Conservation (phyloP, 2,329 filamentous ascomycete genomes). For the Aspergillus ustus region DNA sequence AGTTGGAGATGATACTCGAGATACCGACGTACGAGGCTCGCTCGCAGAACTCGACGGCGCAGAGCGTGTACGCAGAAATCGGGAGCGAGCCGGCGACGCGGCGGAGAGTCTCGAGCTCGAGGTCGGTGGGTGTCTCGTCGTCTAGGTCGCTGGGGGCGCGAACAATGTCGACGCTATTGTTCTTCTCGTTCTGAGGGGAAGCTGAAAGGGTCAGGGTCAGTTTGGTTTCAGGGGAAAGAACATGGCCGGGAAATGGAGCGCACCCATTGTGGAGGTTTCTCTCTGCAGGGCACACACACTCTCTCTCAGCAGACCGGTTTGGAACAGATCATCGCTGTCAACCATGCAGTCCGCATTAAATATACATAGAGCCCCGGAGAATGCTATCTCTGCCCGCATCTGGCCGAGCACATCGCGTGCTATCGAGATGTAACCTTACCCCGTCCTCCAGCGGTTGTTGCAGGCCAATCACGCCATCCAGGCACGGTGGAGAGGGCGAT, state of each 20-base stretch:
- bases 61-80: conserved; percentile 60
- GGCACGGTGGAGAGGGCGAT: neutral
- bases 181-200: neutral
- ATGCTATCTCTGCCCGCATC: too few relatives aligned
- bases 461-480: neutral
- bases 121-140: conserved; percentile 47
- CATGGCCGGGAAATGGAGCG: neutral
- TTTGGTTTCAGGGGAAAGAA: neutral
- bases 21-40: conserved; percentile 65
- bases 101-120: conserved; percentile 52
- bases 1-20: conserved; percentile 63
- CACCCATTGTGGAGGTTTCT: neutral
- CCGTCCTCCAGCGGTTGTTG: neutral
- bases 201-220: neutral
- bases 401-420: neutral
- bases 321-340: neutral
- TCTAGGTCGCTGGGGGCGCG: neutral
- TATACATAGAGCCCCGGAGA: neutral
- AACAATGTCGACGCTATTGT: neutral
- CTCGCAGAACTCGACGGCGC: conserved; percentile 64
- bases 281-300: neutral
- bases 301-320: neutral
- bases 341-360: neutral
- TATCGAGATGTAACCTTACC: neutral
- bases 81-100: conserved; percentile 59